Base-by-base conservation (phyloP, 192 early-diverging fungal species). In the Podila epicladia region DNA sequence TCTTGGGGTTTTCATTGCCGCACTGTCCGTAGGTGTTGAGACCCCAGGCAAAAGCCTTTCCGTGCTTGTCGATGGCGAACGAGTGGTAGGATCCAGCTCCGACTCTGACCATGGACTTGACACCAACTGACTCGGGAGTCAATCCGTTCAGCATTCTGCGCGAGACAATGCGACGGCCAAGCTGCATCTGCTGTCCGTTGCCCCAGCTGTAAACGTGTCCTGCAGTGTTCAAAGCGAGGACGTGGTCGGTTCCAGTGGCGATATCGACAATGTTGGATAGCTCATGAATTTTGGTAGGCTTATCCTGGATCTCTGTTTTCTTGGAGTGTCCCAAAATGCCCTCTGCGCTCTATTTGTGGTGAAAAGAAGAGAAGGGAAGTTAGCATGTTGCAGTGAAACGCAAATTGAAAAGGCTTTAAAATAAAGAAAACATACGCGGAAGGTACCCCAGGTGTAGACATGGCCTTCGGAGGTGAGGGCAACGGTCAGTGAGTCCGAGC, bases 1-100 rank as follows among this genome's bases (percentile, higher is more conserved):
- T 82, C 41, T 75, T 66, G 26, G 70, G 61, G 45, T 67, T 51
- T 32, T 85, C 75, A 12, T 74, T 58, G 49, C 96, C 96, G 67
- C 95, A 92, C 82, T 99, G 97, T 51, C 89, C 90, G 74, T 93
- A 94, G 71, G 96, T 96, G 82, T 99, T 99, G 60, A 97, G 85
- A 22, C 97, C 97, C 91, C 94, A 96, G 9, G 90, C 87, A 67
- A 87, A 95, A 15, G 97, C 82, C 20, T 87, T 76, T 58, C 90
- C 90, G 22, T 88, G 82, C 12, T 88, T 85, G 63, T 91, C 89
- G 11, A 97, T 89, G 6, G 94, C 87, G 72, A 96, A 96, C 11
- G 93, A 93, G 82, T 95, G 92, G 84, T 97, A 95, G 8, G 92
- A 88, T 20, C 96, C 96, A 33, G 91, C 91, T 24, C 89, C 94